These are phyloP conservation scores for Ustilago trichophora DNA, from an alignment of 1,284 basidiomycete genomes.

Conservation along the genomic window DNA sequence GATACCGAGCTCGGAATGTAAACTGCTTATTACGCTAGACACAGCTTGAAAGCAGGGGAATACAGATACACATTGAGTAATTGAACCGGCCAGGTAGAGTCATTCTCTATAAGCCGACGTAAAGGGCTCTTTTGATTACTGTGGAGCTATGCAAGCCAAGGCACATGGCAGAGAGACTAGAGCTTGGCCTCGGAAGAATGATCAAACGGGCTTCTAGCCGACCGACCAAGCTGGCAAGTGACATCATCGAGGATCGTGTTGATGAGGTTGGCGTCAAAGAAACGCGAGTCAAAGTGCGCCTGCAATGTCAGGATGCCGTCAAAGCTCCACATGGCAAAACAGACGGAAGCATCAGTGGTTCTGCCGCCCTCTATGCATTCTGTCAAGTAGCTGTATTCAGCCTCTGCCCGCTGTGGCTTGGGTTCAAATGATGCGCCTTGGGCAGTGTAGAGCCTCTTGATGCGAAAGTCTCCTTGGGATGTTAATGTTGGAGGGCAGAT, in stretches of 20 bases:
- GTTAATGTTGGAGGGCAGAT: slow-evolving; percentile 27
- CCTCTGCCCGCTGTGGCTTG: slow-evolving; percentile 2
- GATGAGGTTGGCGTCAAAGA: slow-evolving; percentile 29
- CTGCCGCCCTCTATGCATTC: slow-evolving; percentile 5
- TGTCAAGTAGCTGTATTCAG: slow-evolving; percentile 7
- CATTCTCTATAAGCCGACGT: too few species aligned
- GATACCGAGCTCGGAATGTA: too few species aligned
- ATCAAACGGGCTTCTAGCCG: too few species aligned
- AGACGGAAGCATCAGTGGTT: slow-evolving; percentile 27
- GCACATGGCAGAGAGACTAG: too few species aligned
- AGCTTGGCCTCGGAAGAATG: too few species aligned
- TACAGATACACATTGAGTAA: too few species aligned
- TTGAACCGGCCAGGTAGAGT: too few species aligned
- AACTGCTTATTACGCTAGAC: too few species aligned
- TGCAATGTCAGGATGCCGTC: slow-evolving; percentile 13
- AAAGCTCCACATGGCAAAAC: slow-evolving; percentile 22
- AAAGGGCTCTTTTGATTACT: too few species aligned
- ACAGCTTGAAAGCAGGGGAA: too few species aligned
- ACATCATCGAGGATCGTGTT: slow-evolving; percentile 24
- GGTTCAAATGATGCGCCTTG: slow-evolving; percentile 11
- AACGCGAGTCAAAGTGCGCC: slow-evolving; percentile 29
- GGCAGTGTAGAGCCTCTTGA: slow-evolving; percentile 18
- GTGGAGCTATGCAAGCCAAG: too few species aligned
- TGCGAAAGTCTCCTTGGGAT: slow-evolving; percentile 18
- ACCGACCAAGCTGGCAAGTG: too few species aligned